These are phyloP conservation scores for Clonostachys solani DNA, from an alignment of 2,329 filamentous ascomycete species.

Conservation along the genomic window DNA sequence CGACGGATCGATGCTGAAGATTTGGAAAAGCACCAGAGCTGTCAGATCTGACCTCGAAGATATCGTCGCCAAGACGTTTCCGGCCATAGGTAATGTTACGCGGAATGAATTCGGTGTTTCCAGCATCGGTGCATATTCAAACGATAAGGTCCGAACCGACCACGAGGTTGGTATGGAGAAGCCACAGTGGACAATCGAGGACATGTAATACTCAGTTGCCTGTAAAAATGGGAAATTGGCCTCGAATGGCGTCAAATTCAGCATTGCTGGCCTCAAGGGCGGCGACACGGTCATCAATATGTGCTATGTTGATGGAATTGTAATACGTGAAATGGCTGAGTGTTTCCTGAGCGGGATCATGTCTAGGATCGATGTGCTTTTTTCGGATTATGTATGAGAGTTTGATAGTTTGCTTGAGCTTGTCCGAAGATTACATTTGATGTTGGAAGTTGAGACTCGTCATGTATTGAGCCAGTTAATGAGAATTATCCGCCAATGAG, in stretches of 20 bases:
- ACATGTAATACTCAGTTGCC: constrained; percentile 7
- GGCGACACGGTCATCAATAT: constrained; percentile 5
- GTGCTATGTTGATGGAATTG: constrained; percentile 2
- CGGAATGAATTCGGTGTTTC: constrained; percentile 7
- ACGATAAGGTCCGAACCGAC: not conserved
- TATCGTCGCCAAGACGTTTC: constrained; percentile 4
- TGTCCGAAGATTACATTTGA: too few species aligned
- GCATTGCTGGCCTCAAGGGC: constrained; percentile 1
- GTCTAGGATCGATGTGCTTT: not conserved
- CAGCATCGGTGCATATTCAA: constrained; percentile 6
- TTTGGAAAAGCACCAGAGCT: not conserved
- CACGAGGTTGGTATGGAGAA: not conserved
- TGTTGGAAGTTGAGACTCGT: too few species aligned
- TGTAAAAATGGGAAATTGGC: constrained; percentile 4
- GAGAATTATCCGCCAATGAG: too few species aligned
- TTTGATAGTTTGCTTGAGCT: too few species aligned
- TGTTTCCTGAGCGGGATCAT: not conserved
- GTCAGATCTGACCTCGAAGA: constrained; percentile 2
- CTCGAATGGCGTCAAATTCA: constrained; percentile 7
- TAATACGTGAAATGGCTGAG: constrained; percentile 5
- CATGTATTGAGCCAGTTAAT: too few species aligned
- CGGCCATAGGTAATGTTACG: constrained; percentile 2
- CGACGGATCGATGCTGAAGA: not conserved
- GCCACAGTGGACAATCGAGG: constrained; percentile 5
- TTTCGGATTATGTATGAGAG: too few species aligned